These are phyloP conservation scores for Cystobasidium sp. DNA, from an alignment of 1,284 basidiomycete genomes.

Conservation along the genomic window DNA sequence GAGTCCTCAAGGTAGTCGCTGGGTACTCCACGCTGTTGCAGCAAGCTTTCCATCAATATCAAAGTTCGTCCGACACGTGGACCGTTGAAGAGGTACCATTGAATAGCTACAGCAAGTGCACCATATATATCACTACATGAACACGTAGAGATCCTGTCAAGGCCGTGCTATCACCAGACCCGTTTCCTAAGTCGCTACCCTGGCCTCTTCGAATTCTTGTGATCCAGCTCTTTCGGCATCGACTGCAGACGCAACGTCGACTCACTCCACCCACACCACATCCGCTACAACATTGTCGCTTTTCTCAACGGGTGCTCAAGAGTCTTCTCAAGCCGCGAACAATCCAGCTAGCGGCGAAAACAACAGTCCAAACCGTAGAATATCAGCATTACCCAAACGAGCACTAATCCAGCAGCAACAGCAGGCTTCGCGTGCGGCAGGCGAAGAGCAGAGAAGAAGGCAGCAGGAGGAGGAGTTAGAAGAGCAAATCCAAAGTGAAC, in stretches of 20 bases:
- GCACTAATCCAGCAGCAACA: slow-evolving; percentile 36
- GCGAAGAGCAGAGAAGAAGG: slow-evolving; percentile 5
- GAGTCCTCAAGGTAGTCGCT: too few species aligned
- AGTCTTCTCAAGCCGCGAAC: neutral
- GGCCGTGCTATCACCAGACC: too few species aligned
- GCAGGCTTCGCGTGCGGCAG: slow-evolving; percentile 27
- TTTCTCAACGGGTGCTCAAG: neutral
- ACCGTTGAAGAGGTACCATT: too few species aligned
- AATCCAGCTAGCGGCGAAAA: neutral
- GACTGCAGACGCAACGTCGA: neutral
- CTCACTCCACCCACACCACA: neutral
- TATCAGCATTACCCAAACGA: slow-evolving; percentile 35
- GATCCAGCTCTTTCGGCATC: neutral
- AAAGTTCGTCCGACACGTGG: too few species aligned
- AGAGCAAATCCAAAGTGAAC: slow-evolving; percentile 18
- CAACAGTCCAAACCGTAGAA: slow-evolving; percentile 6
- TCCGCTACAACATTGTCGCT: slow-evolving; percentile 28
- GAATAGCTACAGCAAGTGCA: too few species aligned
- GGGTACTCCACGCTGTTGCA: too few species aligned
- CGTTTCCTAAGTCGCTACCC: neutral
- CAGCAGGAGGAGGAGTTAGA: slow-evolving; percentile 22
- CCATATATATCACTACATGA: too few species aligned
- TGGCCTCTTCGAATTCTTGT: neutral
- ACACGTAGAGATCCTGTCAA: too few species aligned
- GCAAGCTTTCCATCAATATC: too few species aligned